A percentile compares a stretch with the other conserved stretches of the same genome.
These are phyloP conservation scores for Neopestalotiopsis rosae DNA, from an alignment of 2,329 filamentous ascomycete genomes.

Conservation along the genomic window DNA sequence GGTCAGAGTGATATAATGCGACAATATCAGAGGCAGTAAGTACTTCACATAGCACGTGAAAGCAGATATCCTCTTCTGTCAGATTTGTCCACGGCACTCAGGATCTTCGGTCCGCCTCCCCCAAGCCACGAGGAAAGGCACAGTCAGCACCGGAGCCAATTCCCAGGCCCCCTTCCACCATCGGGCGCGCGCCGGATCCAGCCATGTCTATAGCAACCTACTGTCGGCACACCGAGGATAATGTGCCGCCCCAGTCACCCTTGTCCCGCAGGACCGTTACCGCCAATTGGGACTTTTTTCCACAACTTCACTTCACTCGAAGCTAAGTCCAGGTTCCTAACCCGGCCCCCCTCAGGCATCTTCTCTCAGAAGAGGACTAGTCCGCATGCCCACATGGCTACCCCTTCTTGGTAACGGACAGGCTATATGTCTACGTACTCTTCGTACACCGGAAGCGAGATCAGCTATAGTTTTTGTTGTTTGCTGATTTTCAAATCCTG, in stretches of 20 bases:
- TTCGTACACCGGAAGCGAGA: slow-evolving; percentile 1
- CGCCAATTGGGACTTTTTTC: slow-evolving; percentile 7
- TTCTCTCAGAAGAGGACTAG: neutral
- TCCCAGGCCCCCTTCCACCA: neutral
- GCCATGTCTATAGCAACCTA: neutral
- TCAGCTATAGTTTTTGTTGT: neutral
- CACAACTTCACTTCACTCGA: neutral
- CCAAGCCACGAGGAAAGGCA: slow-evolving; percentile 7
- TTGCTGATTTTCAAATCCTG: slow-evolving; percentile 11
- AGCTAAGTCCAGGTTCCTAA: too few relatives aligned
- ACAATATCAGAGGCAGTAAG: neutral
- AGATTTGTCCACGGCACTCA: neutral
- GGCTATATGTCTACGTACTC: neutral
- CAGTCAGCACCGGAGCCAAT: slow-evolving; percentile 9
- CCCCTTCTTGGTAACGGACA: neutral
- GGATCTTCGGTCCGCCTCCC: slow-evolving; percentile 12
- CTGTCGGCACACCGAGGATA: slow-evolving; percentile 1
- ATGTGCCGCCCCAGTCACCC: slow-evolving; percentile 11
- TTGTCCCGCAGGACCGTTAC: slow-evolving; percentile 7
- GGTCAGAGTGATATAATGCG: neutral
- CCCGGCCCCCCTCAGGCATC: neutral
- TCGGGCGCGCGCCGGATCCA: neutral
- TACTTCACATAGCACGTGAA: neutral
- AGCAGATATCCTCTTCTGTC: neutral
- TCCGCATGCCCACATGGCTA: slow-evolving; percentile 2